Evolutionary conservation across 805 yeast species (phyloP).

Genomic region (Metschnikowia anglica): DNA sequence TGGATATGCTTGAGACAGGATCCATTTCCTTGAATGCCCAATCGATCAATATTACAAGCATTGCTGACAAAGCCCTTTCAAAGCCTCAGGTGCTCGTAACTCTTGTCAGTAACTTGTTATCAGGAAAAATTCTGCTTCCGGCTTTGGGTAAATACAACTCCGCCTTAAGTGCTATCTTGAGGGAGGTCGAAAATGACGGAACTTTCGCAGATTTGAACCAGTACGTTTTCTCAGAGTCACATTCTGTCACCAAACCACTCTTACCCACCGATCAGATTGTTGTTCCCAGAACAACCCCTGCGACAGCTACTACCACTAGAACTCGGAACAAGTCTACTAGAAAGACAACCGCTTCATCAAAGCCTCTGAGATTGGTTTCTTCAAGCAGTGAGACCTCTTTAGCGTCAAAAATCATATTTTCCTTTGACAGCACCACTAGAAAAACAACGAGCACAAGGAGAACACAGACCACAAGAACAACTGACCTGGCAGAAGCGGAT

Average conservation of each 20-base stretch:
- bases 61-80: constrained; percentile 26
- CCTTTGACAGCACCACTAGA: constrained; percentile 2
- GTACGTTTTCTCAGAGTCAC: constrained; percentile 30
- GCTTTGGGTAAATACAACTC: constrained; percentile 28
- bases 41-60: constrained; percentile 28
- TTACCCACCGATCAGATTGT: constrained; percentile 20
- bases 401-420: constrained; percentile 1
- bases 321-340: not conserved
- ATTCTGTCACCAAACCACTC: constrained; percentile 20
- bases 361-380: no score
- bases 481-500: constrained; percentile 1
- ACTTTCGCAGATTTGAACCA: constrained; percentile 39
- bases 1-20: constrained; percentile 30
- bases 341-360: not conserved
- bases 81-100: constrained; percentile 25
- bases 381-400: not conserved
- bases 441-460: constrained; percentile 4
- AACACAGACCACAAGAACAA: no score
- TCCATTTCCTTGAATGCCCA: constrained; percentile 24
- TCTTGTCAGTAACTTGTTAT: constrained; percentile 25
- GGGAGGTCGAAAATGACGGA: constrained; percentile 37
- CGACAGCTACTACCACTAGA: constrained; percentile 1
- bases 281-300: constrained; percentile 15
- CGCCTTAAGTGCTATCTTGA: constrained; percentile 32
- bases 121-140: constrained; percentile 22